phyloP scores from a whole-genome alignment of 2,329 filamentous ascomycete genomes.

The Laburnicola sp. region DNA sequence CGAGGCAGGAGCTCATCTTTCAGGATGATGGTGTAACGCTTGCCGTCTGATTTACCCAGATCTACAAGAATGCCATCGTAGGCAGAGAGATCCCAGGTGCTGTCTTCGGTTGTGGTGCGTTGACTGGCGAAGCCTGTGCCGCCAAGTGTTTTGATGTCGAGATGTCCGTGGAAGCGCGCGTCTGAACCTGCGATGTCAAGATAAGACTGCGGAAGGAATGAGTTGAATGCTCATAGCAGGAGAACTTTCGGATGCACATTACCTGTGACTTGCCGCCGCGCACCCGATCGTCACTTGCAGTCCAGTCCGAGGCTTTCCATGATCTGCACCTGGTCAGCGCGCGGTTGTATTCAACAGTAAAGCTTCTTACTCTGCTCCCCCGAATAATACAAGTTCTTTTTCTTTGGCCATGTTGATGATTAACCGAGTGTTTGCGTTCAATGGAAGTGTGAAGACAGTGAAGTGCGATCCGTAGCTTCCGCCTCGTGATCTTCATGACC shows the following conservation, averaged over 20 bases:
- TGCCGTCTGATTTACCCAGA: conserved; percentile 60
- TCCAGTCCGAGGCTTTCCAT: conserved; percentile 67
- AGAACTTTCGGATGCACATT: conserved; percentile 44
- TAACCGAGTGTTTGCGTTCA: not conserved
- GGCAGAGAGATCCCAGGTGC: conserved; percentile 64
- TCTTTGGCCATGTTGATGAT: conserved; percentile 20
- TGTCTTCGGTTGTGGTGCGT: conserved; percentile 61
- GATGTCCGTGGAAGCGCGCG: conserved; percentile 65
- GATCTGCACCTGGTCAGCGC: conserved; percentile 47
- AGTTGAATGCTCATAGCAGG: conserved; percentile 40
- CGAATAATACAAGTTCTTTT: conserved; percentile 32
- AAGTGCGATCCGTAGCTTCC: not conserved
- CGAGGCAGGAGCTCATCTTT: conserved; percentile 68
- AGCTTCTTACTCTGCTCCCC: conserved; percentile 31
- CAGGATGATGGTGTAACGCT: conserved; percentile 72
- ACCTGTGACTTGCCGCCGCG: conserved; percentile 69
- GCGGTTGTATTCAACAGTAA: not conserved
- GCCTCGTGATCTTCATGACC: not conserved
- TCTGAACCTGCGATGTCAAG: conserved; percentile 45
- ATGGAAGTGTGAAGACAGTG: not conserved
- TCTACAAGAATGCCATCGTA: conserved; percentile 65
- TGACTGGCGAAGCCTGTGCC: conserved; percentile 84
- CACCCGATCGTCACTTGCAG: conserved; percentile 73
- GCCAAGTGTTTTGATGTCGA: conserved; percentile 75
- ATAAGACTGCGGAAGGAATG: conserved; percentile 48